Conservation (phyloP, 306 rosid genomes). For the Citrullus colocynthis region DNA sequence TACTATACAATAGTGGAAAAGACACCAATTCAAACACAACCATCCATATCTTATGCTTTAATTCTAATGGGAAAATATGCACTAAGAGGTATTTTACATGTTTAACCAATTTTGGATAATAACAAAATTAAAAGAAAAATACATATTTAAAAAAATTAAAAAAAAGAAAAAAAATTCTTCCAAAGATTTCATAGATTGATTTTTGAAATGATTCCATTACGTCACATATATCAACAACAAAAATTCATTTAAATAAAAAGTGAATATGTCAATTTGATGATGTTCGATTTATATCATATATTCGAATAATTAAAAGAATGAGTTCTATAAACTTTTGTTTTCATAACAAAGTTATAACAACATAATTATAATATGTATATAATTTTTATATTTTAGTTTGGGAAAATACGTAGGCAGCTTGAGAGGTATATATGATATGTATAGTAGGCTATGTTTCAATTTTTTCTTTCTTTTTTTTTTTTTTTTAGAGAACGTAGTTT, state of each 20-base stretch:
- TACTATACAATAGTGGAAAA: not conserved
- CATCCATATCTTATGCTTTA: slow-evolving; percentile 2
- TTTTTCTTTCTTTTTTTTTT: too few relatives aligned
- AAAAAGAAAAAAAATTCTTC: not conserved
- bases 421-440: too few relatives aligned
- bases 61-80: not conserved
- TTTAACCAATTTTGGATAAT: not conserved
- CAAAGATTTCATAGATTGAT: not conserved
- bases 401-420: too few relatives aligned
- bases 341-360: too few relatives aligned
- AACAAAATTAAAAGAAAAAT: not conserved
- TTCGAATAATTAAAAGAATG: not conserved
- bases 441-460: too few relatives aligned
- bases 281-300: not conserved
- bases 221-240: not conserved
- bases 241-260: not conserved
- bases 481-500: too few relatives aligned
- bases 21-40: not conserved
- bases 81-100: not conserved
- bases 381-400: too few relatives aligned
- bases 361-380: too few relatives aligned
- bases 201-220: not conserved
- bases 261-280: not conserved
- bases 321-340: not conserved
- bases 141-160: not conserved